Percentiles rank a stretch among this genome's conserved stretches.
Conservation (phyloP, 306 rosid species). For the Lathyrus aphaca region DNA sequence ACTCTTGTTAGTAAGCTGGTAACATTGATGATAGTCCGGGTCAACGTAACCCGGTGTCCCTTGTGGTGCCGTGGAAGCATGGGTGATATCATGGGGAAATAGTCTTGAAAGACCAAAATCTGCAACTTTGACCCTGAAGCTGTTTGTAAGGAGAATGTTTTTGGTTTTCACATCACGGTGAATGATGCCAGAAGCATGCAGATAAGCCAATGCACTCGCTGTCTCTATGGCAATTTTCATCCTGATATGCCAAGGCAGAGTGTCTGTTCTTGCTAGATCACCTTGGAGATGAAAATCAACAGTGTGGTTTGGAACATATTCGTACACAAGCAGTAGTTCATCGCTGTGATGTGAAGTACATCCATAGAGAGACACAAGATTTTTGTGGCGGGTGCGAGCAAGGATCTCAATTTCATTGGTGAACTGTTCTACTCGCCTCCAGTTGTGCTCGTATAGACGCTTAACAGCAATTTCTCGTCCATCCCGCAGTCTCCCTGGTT, state of each 20-base stretch:
- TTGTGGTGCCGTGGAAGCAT: constrained; percentile 49
- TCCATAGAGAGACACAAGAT: constrained; percentile 76
- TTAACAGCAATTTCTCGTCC: constrained; percentile 61
- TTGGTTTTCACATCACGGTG: constrained; percentile 78
- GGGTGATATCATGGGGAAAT: constrained; percentile 37
- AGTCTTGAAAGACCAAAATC: constrained; percentile 54
- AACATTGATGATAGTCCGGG: constrained; percentile 36
- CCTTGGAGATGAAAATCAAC: constrained; percentile 77
- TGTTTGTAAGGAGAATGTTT: constrained; percentile 46
- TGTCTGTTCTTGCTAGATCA: constrained; percentile 33
- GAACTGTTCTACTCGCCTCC: constrained; percentile 49
- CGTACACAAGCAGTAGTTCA: constrained; percentile 61
- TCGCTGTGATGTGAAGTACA: constrained; percentile 65
- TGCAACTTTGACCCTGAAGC: constrained; percentile 40
- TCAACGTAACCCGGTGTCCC: constrained; percentile 53
- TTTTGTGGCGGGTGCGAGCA: constrained; percentile 58
- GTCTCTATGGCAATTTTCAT: constrained; percentile 73
- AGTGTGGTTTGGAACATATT: constrained; percentile 62
- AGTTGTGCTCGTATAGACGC: constrained; percentile 63
- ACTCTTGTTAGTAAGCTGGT: constrained; percentile 44
- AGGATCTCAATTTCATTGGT: constrained; percentile 58
- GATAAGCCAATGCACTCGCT: constrained; percentile 65
- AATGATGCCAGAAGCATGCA: constrained; percentile 70
- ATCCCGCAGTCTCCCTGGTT: constrained; percentile 68
- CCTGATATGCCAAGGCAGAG: constrained; percentile 42